Evolutionary conservation across 768 basidiomycete genomes (phyloP).

Genomic region (Lentinula detonsa): DNA sequence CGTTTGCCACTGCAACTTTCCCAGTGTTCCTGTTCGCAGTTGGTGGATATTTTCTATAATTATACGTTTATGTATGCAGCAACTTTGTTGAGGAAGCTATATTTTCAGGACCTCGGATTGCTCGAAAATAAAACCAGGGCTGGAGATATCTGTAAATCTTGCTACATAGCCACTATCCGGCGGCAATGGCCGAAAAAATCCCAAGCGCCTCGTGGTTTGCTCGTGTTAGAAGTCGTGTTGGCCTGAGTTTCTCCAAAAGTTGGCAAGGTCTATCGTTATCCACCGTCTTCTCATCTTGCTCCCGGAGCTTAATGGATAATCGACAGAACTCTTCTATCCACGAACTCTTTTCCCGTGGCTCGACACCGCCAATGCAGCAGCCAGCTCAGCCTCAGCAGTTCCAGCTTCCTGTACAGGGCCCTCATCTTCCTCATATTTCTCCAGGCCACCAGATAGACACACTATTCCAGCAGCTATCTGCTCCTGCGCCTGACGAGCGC

Average conservation of each 20-base stretch:
- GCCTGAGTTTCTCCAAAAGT: not conserved
- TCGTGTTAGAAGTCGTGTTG: not conserved
- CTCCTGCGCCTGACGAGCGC: constrained; percentile 31
- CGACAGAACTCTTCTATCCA: constrained; percentile 30
- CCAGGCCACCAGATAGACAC: constrained; percentile 61
- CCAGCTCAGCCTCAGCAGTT: constrained; percentile 24
- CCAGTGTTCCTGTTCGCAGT: too few species aligned
- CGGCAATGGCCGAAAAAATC: not conserved
- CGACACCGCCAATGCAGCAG: constrained; percentile 41
- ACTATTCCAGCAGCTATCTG: constrained; percentile 53
- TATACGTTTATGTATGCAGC: too few species aligned
- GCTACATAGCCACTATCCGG: too few species aligned
- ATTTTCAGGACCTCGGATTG: too few species aligned
- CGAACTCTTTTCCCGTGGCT: constrained; percentile 50
- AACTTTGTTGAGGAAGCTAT: too few species aligned
- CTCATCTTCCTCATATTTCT: constrained; percentile 31
- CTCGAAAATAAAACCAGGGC: too few species aligned
- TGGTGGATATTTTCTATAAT: too few species aligned
- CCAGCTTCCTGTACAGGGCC: constrained; percentile 25
- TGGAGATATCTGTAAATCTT: too few species aligned
- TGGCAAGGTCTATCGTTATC: not conserved
- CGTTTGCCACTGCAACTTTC: too few species aligned
- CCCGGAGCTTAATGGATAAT: constrained; percentile 28
- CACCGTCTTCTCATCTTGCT: not conserved
- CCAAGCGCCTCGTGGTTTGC: constrained; percentile 7